Percentiles rank a stretch among this genome's conserved stretches.
phyloP scores from a whole-genome alignment of 352 stramenopile genomes.

The Globisporangium parvum region DNA sequence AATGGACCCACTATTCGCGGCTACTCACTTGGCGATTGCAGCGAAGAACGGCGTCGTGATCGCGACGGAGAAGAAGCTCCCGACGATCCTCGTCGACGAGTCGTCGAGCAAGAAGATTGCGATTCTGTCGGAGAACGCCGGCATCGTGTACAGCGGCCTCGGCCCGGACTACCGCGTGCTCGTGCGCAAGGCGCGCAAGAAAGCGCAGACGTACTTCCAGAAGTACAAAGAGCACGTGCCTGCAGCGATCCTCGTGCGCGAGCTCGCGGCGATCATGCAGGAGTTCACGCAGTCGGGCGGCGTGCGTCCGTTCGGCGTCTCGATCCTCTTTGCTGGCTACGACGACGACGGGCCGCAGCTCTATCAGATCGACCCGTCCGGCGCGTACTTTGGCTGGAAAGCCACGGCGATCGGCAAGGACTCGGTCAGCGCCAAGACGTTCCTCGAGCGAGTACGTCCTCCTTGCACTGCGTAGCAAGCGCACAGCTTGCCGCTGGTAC shows the following conservation, averaged over 20 bases:
- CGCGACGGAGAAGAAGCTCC: conserved; percentile 98
- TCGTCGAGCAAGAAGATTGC: conserved; percentile 96
- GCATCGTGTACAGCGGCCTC: conserved; percentile 97
- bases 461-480: not conserved
- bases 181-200: conserved; percentile 94
- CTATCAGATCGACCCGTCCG: conserved; percentile 98
- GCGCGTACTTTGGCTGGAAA: conserved; percentile 99
- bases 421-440: conserved; percentile 98
- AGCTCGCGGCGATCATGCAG: conserved; percentile 98
- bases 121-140: conserved; percentile 85
- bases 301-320: conserved; percentile 98
- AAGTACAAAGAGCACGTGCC: conserved; percentile 95
- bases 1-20: not conserved
- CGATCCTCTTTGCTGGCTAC: conserved; percentile 96
- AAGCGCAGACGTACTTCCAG: conserved; percentile 93
- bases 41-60: conserved; percentile 99
- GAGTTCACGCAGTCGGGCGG: conserved; percentile 97
- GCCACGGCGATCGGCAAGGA: conserved; percentile 99
- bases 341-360: conserved; percentile 97
- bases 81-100: conserved; percentile 94
- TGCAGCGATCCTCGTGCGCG: conserved; percentile 93
- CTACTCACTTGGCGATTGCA: conserved; percentile 19
- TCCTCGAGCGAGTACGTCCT: conserved; percentile 95
- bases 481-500: not conserved
- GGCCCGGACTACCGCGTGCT: conserved; percentile 98